Evolutionary conservation across 805 yeast genomes (phyloP), one percentile per base, ranked within the genome.

Genomic region (Wickerhamomyces tratensis): DNA sequence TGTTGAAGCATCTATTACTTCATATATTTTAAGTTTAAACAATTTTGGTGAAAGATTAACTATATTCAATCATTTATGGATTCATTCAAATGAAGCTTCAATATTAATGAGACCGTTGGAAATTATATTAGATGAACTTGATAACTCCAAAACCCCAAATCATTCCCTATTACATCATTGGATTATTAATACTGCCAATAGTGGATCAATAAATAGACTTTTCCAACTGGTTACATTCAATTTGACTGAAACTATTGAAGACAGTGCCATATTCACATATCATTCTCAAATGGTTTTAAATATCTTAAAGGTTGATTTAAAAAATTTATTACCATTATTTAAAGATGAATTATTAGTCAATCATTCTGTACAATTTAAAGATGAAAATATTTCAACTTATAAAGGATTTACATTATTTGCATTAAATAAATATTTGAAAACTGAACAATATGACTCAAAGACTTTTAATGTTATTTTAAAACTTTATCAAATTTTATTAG

Each of bases 1-100:
- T 46, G 71, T 88, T 26, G 95, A 88, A 51, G 91, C 95, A 1
- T 83, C 86, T 0, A 48, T 89, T 3, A 65, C 86, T 0, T 65
- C 74, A 2, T 67, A 77, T 39, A 69, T 86, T 30, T 53, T 79
- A 12, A 55, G 68, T 5, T 57, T 67, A 7, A 46, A 61, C 7
- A 56, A 54, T 33, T 61, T 69, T 20, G 55, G 61, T 6, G 61
- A 68, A 14, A 67, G 78, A 45, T 59, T 82, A 1, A 58, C 65
- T 14, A 82, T 84, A 0, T 73, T 86, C 48, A 70, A 77, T 40
- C 70, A 76, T 8, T 56, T 89, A 6, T 91, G 97, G 97, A 68
- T 70, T 4, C 91, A 85, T 51, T 72, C 91, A 0, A 72, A 69
- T 37, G 86, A 78, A 34, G 52, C 62, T 5, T 47, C 57, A 4